A percentile compares a stretch with the other conserved stretches of the same genome.
These are phyloP conservation scores for Scedosporium dehoogii DNA, from an alignment of 2,329 filamentous ascomycete genomes.

Conservation along the genomic window DNA sequence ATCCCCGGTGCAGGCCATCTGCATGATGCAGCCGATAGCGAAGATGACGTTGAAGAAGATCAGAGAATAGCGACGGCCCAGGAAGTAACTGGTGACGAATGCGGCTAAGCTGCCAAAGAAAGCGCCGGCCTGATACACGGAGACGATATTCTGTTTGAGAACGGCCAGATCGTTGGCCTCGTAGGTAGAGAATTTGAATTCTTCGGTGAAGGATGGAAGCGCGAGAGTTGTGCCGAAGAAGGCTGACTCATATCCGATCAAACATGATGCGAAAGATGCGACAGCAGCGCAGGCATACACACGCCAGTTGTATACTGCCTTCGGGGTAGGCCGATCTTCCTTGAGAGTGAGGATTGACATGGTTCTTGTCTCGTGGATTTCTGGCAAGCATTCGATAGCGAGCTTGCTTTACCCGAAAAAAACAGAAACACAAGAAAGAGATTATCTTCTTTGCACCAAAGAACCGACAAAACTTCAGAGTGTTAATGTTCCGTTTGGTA, in stretches of 20 bases:
- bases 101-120: constrained; percentile 71
- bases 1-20: constrained; percentile 43
- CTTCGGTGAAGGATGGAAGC: constrained; percentile 26
- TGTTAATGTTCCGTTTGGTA: too few species aligned
- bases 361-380: constrained; percentile 4
- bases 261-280: constrained; percentile 46
- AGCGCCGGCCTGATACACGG: constrained; percentile 67
- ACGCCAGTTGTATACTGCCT: constrained; percentile 49
- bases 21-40: constrained; percentile 52
- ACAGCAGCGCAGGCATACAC: constrained; percentile 44
- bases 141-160: constrained; percentile 67
- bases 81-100: constrained; percentile 55
- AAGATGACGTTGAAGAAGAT: constrained; percentile 54
- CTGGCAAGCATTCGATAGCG: too few species aligned
- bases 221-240: constrained; percentile 14
- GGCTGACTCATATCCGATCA: constrained; percentile 25
- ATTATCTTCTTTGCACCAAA: too few species aligned
- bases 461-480: too few species aligned
- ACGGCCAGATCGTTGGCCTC: constrained; percentile 38
- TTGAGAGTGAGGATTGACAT: constrained; percentile 40
- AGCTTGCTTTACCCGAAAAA: too few species aligned
- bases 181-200: constrained; percentile 55
- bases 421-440: too few species aligned
- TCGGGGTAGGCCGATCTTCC: constrained; percentile 47
- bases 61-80: constrained; percentile 57